These are phyloP conservation scores for Alternaria sp. DNA, from an alignment of 2,329 filamentous ascomycete genomes.

Conservation along the genomic window DNA sequence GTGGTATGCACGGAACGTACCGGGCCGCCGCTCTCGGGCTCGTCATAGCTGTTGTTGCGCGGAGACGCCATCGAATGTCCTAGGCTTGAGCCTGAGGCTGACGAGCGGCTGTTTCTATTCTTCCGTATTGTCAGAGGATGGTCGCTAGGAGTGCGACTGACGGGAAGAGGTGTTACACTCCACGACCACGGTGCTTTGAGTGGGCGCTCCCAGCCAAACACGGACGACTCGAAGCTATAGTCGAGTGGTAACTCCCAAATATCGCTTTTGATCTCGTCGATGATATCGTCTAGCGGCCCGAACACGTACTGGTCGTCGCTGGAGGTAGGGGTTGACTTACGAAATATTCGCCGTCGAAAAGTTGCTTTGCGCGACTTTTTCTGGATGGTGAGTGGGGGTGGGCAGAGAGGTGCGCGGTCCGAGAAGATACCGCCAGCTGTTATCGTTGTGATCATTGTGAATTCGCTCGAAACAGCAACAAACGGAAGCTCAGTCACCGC, in stretches of 20 bases:
- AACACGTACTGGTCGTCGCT: slow-evolving; percentile 14
- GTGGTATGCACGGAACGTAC: slow-evolving; percentile 11
- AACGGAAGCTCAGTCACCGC: slow-evolving; percentile 14
- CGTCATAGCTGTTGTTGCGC: slow-evolving; percentile 24
- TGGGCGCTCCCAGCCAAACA: slow-evolving; percentile 25
- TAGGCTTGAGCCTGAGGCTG: slow-evolving; percentile 37
- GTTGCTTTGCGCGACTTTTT: slow-evolving; percentile 39
- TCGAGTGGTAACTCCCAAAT: slow-evolving; percentile 35
- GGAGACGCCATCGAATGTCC: slow-evolving; percentile 23
- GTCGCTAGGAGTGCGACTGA: slow-evolving; percentile 40
- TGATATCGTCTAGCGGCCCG: slow-evolving; percentile 47
- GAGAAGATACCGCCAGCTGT: slow-evolving; percentile 14
- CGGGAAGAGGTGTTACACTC: slow-evolving; percentile 36
- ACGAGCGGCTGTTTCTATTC: slow-evolving; percentile 42
- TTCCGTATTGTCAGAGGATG: slow-evolving; percentile 46
- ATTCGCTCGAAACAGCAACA: slow-evolving; percentile 14
- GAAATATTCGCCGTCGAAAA: slow-evolving; percentile 35
- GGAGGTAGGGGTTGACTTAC: slow-evolving; percentile 28
- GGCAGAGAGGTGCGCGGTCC: slow-evolving; percentile 29
- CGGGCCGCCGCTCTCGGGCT: slow-evolving; percentile 5
- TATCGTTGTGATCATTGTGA: slow-evolving; percentile 24
- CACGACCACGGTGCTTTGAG: slow-evolving; percentile 32
- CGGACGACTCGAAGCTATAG: slow-evolving; percentile 17
- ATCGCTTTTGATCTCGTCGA: slow-evolving; percentile 42
- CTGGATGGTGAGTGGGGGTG: slow-evolving; percentile 40